Evolutionary conservation across 2,329 filamentous ascomycete species (phyloP), one percentile per base, ranked within the genome.

Genomic region (Fusarium nematophilum): DNA sequence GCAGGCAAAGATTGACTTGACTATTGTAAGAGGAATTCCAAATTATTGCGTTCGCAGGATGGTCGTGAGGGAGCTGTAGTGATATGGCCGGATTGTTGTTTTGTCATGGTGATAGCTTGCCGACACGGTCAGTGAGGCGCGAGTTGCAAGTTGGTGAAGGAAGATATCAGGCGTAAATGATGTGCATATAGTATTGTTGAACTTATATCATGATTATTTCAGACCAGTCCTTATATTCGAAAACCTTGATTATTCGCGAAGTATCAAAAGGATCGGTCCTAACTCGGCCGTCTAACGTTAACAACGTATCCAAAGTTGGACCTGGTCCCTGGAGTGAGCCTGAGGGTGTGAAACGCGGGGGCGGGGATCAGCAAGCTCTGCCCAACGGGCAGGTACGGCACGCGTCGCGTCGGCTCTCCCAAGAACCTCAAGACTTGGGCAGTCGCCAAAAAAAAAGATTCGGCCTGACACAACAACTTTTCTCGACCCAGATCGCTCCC

Each of bases 11-110:
- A 63, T 64, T 64, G 59, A 64, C 50, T 64, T 53, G 50, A 61
- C 50, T 37, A 53, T 57, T 61, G 43, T 56, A 53, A 55, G 21
- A 21, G 57, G 53, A 69, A 67, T 66, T 57, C 56, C 69, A 68
- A 53, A 59, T 4, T 4, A 40, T 52, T 61, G 59, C 50, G 44
- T 50, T 53, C 21, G 60, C 18, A 49, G 48, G 38, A 49, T 34
- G 34, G 30, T 30, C 21, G 21, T 15, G 18, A 34, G 43, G 17
- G 9, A 14, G 18, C 9, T 25, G 36, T 15, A 46, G 18, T 31
- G 33, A 13, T 6, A n/a, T 30, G 29, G 29, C 30, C n/a, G 25
- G 15, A 14, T 18, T 15, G 18, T 23, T 46, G 26, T 39, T 31
- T 51, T 49, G 3, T 21, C 6, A 26, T 39, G 43, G 43, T 57